Base-by-base conservation (phyloP, 306 rosid species). In the Dicorynia guianensis region DNA sequence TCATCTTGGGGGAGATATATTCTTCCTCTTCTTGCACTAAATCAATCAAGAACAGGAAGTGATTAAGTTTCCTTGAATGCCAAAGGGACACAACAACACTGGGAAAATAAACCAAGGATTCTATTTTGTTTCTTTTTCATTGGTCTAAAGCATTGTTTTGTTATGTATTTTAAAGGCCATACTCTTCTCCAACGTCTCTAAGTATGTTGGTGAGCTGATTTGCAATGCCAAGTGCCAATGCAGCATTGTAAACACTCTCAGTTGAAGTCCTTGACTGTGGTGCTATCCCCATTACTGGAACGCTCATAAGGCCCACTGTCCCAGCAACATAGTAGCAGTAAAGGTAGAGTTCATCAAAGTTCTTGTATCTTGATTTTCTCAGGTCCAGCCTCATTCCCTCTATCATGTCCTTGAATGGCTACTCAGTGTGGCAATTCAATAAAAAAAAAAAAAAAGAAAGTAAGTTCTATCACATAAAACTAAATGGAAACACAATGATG, bases 161-260 rank as follows among this genome's bases (percentile, higher is more conserved):
- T 43, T 50, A 36, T 63, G 72, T 10, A 46, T 56, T 35, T 0
- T 47, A 67, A 72, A 76, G 83, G 72, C 7, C 97, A 82, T 86
- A 95, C 98, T 95, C 98, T 87, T 95, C 98, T 82, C 98, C 97
- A 30, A 95, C 98, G 53, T 95, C 97, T 87, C 98, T 85, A 66
- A 95, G 96, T 48, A 95, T 95, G 85, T 95, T 95, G 43, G 98
- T 95, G 81, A 95, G 98, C 69, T 95, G 98, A 81, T 95, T 95
- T 36, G 98, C 97, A 30, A 95, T 88, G 76, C 98, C 98, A 60
- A 95, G 97, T 8, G 96, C 92, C 82, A 95, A 77, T 9, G 97
- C 97, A 79, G 97, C 97, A 83, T 92, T 92, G 73, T 95, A 92
- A 58, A 95, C 85, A 4, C 77, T 81, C 74, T 95, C 97, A 7